These are phyloP conservation scores for Emydomyces testavorans DNA, from an alignment of 2,329 filamentous ascomycete species.

Conservation along the genomic window DNA sequence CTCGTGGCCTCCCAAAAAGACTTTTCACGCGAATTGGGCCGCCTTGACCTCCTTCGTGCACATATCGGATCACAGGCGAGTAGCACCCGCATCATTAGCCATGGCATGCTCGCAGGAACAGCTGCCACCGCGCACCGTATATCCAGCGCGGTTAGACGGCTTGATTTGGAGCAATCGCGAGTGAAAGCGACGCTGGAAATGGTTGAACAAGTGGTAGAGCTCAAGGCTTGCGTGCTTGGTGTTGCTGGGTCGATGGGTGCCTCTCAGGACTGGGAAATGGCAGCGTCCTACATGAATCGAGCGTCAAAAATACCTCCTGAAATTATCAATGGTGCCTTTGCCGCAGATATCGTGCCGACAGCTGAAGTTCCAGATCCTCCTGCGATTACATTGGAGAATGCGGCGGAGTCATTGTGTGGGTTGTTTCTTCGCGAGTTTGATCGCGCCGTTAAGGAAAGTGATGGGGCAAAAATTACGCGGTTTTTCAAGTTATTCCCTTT, in stretches of 20 bases:
- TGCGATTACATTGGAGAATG: slow-evolving; percentile 71
- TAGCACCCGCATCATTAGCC: slow-evolving; percentile 69
- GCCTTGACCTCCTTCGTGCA: slow-evolving; percentile 79
- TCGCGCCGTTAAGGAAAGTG: slow-evolving; percentile 73
- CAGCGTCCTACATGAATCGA: slow-evolving; percentile 75
- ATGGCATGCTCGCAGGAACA: slow-evolving; percentile 79
- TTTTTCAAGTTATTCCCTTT: slow-evolving; percentile 98
- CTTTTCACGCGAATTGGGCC: slow-evolving; percentile 71
- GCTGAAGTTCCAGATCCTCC: slow-evolving; percentile 91
- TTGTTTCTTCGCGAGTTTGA: slow-evolving; percentile 93
- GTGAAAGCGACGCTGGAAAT: slow-evolving; percentile 84
- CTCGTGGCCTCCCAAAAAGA: slow-evolving; percentile 76
- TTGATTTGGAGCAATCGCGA: slow-evolving; percentile 82
- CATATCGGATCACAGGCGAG: slow-evolving; percentile 79
- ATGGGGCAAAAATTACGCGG: slow-evolving; percentile 77
- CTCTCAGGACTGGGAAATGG: slow-evolving; percentile 96
- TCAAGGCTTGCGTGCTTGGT: slow-evolving; percentile 91
- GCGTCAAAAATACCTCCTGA: slow-evolving; percentile 68
- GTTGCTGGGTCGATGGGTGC: slow-evolving; percentile 95
- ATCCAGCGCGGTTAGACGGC: slow-evolving; percentile 70
- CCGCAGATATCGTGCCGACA: slow-evolving; percentile 83
- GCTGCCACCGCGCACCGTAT: slow-evolving; percentile 76
- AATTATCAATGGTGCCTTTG: slow-evolving; percentile 75
- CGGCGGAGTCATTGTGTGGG: slow-evolving; percentile 77
- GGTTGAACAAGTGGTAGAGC: slow-evolving; percentile 90